phyloP scores from a whole-genome alignment of 345 rosid genomes.

The Aethionema arabicum region DNA sequence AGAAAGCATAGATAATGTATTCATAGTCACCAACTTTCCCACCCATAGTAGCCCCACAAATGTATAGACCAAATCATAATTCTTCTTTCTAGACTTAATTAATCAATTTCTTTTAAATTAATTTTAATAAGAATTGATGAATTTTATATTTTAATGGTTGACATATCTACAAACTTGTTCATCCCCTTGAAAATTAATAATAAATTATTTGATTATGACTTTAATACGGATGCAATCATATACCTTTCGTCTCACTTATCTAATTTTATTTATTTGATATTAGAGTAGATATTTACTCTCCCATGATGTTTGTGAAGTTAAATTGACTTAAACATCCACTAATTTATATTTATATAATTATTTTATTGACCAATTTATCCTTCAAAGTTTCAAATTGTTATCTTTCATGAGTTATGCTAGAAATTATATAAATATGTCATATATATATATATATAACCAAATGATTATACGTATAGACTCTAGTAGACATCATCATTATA shows the following conservation, averaged over 20 bases:
- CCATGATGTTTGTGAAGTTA: slow-evolving; percentile 6
- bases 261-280: background rate
- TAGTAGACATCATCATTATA: no score
- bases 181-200: slow-evolving; percentile 3
- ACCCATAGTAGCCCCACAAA: slow-evolving; percentile 34
- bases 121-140: background rate
- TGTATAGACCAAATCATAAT: slow-evolving; percentile 35
- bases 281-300: background rate
- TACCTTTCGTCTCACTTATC: background rate
- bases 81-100: slow-evolving; percentile 30
- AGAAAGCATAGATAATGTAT: slow-evolving; percentile 23
- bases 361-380: background rate
- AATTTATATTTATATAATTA: background rate
- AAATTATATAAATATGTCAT: no score
- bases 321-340: slow-evolving; percentile 6
- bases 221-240: slow-evolving; percentile 10
- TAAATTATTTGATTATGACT: slow-evolving; percentile 16
- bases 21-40: slow-evolving; percentile 41
- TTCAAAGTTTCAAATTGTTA: background rate
- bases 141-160: slow-evolving; percentile 29
- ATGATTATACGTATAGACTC: no score
- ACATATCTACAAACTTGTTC: slow-evolving; percentile 26
- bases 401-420: no score
- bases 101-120: slow-evolving; percentile 10
- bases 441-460: no score